Conservation (phyloP, 257 asterid species). For the Lithospermum erythrorhizon region DNA sequence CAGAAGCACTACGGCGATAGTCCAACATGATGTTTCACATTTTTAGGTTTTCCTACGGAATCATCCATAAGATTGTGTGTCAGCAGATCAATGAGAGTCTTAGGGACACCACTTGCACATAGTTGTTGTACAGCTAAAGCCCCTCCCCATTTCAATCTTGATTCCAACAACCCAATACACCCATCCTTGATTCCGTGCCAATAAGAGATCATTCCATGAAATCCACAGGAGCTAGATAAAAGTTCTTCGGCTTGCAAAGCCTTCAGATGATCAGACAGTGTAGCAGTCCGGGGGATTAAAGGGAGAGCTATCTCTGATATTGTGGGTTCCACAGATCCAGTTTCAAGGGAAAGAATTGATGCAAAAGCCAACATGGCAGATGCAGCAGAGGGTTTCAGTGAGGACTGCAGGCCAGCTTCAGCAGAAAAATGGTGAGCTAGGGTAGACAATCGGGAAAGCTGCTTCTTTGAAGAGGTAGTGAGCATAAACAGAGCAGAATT, state of each 20-base stretch:
- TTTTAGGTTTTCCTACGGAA: conserved; percentile 27
- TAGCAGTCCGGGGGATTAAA: conserved; percentile 86
- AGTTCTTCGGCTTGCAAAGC: conserved; percentile 43
- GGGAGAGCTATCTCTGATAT: conserved; percentile 84
- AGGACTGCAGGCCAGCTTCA: conserved; percentile 61
- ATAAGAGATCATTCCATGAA: conserved; percentile 54
- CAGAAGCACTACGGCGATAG: conserved; percentile 84
- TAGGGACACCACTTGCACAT: conserved; percentile 93
- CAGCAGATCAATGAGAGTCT: conserved; percentile 78
- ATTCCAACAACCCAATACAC: conserved; percentile 73
- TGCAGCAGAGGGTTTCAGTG: conserved; percentile 69
- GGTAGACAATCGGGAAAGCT: conserved; percentile 62
- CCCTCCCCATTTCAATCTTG: conserved; percentile 92
- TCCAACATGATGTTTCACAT: conserved; percentile 47
- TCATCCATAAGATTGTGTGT: conserved; percentile 34
- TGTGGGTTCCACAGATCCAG: conserved; percentile 54
- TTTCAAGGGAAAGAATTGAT: conserved; percentile 79
- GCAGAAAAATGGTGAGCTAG: conserved; percentile 79
- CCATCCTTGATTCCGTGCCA: conserved; percentile 92
- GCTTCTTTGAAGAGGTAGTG: conserved; percentile 86
- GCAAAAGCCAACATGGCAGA: conserved; percentile 95
- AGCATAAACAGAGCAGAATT: conserved; percentile 74
- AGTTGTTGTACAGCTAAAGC: conserved; percentile 92
- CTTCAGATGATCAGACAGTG: conserved; percentile 80
- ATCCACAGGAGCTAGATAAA: conserved; percentile 22